phyloP scores from a whole-genome alignment of 2,329 filamentous ascomycete species.

The Colletotrichum endophyticum region DNA sequence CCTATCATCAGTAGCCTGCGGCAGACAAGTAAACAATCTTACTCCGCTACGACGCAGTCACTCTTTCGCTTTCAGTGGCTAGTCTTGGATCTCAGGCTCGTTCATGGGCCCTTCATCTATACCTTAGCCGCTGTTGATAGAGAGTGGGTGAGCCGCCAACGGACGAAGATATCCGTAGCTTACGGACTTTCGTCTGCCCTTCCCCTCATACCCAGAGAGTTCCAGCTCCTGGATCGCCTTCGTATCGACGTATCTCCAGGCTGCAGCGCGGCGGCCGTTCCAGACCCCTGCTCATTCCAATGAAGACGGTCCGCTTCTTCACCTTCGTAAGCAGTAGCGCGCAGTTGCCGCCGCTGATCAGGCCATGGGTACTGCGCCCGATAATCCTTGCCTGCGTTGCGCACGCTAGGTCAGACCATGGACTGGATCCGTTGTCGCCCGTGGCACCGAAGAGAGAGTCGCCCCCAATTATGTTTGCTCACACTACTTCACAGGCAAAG shows the following conservation, averaged over 20 bases:
- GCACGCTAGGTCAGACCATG: neutral
- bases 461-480: rapidly evolving
- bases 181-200: rapidly evolving
- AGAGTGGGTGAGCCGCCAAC: too few species aligned
- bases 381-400: rapidly evolving
- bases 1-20: neutral
- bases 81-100: neutral
- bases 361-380: neutral
- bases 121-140: neutral
- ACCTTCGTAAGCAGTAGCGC: rapidly evolving
- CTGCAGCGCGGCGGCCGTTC: neutral
- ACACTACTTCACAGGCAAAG: rapidly evolving
- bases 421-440: rapidly evolving
- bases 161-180: neutral
- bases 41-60: neutral
- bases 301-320: neutral
- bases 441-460: rapidly evolving
- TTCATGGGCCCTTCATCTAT: neutral
- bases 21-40: neutral
- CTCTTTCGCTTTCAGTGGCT: neutral
- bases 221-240: neutral
- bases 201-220: rapidly evolving
- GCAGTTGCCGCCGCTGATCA: neutral
- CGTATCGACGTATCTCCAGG: neutral
- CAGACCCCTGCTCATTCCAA: neutral